Evolutionary conservation across 371 early-diverging fungal species (phyloP).

Genomic region (Apophysomyces elegans): DNA sequence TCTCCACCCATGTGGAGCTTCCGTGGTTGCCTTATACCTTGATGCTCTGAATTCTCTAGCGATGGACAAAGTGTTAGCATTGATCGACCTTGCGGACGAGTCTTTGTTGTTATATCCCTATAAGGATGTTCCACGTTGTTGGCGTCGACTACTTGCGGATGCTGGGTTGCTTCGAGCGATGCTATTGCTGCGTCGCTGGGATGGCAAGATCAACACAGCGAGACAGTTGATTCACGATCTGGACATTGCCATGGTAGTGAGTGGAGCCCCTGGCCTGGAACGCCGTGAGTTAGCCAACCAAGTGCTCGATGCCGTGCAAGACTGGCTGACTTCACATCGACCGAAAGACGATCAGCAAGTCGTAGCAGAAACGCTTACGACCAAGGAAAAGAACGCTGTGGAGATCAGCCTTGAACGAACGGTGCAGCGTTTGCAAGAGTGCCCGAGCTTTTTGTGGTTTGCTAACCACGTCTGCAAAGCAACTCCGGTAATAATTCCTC

Average conservation of each 20-base stretch:
- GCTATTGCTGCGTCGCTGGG: slow-evolving; percentile 24
- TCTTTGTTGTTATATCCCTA: slow-evolving; percentile 31
- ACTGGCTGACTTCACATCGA: slow-evolving; percentile 5
- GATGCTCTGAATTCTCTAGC: slow-evolving; percentile 1
- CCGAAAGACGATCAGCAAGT: not conserved
- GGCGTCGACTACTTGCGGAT: slow-evolving; percentile 65
- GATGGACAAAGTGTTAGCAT: slow-evolving; percentile 17
- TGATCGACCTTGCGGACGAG: slow-evolving; percentile 38
- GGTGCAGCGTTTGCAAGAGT: slow-evolving; percentile 12
- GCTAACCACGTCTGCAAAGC: slow-evolving; percentile 23
- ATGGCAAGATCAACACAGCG: slow-evolving; percentile 18
- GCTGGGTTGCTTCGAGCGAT: slow-evolving; percentile 51
- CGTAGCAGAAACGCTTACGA: not conserved
- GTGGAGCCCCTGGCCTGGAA: slow-evolving; percentile 55
- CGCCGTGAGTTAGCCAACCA: slow-evolving; percentile 40
- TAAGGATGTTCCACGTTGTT: slow-evolving; percentile 55
- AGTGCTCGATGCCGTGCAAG: slow-evolving; percentile 39
- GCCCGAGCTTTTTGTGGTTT: slow-evolving; percentile 30
- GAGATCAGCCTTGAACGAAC: not conserved
- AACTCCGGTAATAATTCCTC: slow-evolving; percentile 52
- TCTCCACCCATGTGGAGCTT: not conserved
- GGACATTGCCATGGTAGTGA: slow-evolving; percentile 57
- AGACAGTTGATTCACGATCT: slow-evolving; percentile 43
- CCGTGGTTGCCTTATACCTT: slow-evolving; percentile 2
- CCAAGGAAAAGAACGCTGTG: not conserved